Evolutionary conservation across 352 stramenopile species (phyloP), one percentile per base, ranked within the genome.

Genomic region (Globisporangium barbulae): DNA sequence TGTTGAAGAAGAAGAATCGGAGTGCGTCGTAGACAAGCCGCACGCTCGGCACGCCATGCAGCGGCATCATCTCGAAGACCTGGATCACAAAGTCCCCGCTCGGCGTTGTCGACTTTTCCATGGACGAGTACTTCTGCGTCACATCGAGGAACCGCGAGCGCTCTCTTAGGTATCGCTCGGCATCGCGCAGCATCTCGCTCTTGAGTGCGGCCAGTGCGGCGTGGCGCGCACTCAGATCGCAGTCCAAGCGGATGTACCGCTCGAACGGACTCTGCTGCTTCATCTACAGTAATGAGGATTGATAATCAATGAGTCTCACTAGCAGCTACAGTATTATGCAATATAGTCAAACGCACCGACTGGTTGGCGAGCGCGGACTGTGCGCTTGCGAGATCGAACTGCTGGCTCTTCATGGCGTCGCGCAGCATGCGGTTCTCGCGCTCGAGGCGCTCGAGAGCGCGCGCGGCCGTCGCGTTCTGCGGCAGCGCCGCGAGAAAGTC

Each of bases 71-170:
- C 22, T 83, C 73, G 2, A 65, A 59, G 28, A 68, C 61, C 9
- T 78, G 33, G 2, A 42, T 56, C 50, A 71, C 73, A 6, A 72
- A 39, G 55, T 79, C 63, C 1, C 74, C 72, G 5, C 71, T 64
- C 4, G 61, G 12, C 4, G 62, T 67, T 37, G 75, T 61, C 30
- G 68, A 78, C 35, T 69, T 62, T 2, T 77, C 58, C 22, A 73
- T 63, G 7, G 54, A 74, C 33, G 71, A 61, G 52, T 78, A 73
- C 62, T 73, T 61, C 66, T 72, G 59, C 33, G 48, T 57, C 45
- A 60, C 6, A 55, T 81, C 65, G 39, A 78, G 57, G 31, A 70
- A 65, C 25, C 53, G 58, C 31, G 49, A 59, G 12, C 47, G 59
- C 35, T 55, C 59, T 2, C 33, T 15, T 4, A 64, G 25, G 39